Evolutionary conservation across 768 basidiomycete genomes (phyloP).

Genomic region (Boletus bicolor): DNA sequence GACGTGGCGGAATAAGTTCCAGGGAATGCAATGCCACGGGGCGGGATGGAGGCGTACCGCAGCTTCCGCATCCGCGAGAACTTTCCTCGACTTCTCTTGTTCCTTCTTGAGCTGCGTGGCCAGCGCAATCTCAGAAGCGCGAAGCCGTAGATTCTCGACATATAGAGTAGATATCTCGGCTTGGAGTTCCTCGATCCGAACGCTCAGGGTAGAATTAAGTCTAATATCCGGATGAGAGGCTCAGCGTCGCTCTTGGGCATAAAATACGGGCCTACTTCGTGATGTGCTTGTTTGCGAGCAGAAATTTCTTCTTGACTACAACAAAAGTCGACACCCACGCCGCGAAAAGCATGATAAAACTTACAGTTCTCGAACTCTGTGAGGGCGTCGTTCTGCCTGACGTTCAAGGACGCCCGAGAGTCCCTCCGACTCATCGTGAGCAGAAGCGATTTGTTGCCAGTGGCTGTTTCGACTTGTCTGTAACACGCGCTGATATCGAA

Average conservation of each 20-base stretch:
- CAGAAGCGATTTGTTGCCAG: conserved; percentile 17
- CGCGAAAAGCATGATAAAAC: conserved; percentile 26
- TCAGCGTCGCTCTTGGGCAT: conserved; percentile 7
- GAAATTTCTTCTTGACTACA: conserved; percentile 89
- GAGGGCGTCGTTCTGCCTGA: conserved; percentile 74
- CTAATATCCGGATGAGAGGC: conserved; percentile 34
- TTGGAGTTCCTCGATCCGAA: conserved; percentile 82
- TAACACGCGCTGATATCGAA: conserved; percentile 37
- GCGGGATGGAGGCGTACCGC: conserved; percentile 49
- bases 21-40: conserved; percentile 16
- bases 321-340: conserved; percentile 19
- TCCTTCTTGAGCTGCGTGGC: conserved; percentile 75
- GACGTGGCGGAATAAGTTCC: conserved; percentile 1
- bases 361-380: conserved; percentile 83
- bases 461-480: conserved; percentile 21
- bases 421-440: conserved; percentile 35
- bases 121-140: conserved; percentile 77
- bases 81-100: conserved; percentile 67
- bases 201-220: conserved; percentile 81
- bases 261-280: conserved; percentile 60
- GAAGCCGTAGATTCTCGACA: conserved; percentile 78
- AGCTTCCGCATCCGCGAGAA: conserved; percentile 70
- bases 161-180: conserved; percentile 78
- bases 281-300: conserved; percentile 88
- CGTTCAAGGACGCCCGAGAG: conserved; percentile 48